Evolutionary conservation across 2,329 filamentous ascomycete genomes (phyloP).

Genomic region (Paracoccidioides lutzii): DNA sequence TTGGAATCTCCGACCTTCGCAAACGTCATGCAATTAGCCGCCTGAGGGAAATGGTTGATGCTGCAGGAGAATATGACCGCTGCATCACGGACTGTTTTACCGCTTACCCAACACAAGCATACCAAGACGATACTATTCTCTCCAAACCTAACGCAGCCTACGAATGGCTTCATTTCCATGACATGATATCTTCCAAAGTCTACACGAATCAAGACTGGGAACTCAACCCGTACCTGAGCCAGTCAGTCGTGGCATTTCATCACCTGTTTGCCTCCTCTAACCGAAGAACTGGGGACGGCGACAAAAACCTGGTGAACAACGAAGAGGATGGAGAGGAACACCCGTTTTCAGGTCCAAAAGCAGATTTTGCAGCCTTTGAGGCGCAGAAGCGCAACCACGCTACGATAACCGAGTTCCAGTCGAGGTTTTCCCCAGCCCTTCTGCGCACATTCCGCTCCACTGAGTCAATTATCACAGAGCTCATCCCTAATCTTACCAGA

Average conservation of each 20-base stretch:
- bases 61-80: constrained; percentile 49
- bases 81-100: constrained; percentile 63
- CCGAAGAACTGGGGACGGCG: constrained; percentile 35
- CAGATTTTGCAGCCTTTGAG: constrained; percentile 71
- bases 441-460: constrained; percentile 65
- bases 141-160: constrained; percentile 78
- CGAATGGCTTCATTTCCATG: constrained; percentile 93
- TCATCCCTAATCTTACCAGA: constrained; percentile 70
- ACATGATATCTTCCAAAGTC: constrained; percentile 63
- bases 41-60: constrained; percentile 49
- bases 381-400: constrained; percentile 65
- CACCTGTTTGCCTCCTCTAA: constrained; percentile 70
- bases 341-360: constrained; percentile 70
- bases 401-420: constrained; percentile 60
- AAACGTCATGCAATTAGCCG: constrained; percentile 48
- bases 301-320: constrained; percentile 28
- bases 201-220: constrained; percentile 89
- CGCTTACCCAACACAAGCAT: constrained; percentile 73
- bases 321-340: constrained; percentile 39
- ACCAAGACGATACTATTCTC: constrained; percentile 83
- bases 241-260: constrained; percentile 81
- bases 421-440: constrained; percentile 56
- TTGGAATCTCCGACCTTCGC: constrained; percentile 47
- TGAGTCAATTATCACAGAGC: constrained; percentile 64
- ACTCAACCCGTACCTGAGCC: constrained; percentile 70